Evolutionary conservation across 2,329 filamentous ascomycete genomes (phyloP).

Genomic region (Talaromyces sp.): DNA sequence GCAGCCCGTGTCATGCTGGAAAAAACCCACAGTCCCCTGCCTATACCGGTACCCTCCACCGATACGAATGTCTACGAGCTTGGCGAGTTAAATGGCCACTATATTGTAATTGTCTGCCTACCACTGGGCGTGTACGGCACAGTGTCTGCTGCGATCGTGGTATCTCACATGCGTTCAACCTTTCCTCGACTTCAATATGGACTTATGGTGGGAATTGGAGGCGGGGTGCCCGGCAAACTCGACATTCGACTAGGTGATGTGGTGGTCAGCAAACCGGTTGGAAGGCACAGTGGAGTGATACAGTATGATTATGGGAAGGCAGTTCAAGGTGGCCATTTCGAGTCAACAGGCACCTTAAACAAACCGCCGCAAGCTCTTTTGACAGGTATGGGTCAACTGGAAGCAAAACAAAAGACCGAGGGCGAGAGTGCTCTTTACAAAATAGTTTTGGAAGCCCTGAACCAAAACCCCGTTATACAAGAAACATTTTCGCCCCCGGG

Average conservation of each 20-base stretch:
- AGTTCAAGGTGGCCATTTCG: not conserved
- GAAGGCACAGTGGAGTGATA: not conserved
- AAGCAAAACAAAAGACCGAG: not conserved
- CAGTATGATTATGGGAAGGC: too few species aligned
- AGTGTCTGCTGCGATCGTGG: not conserved
- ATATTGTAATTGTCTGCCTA: not conserved
- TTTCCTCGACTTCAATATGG: constrained; percentile 14
- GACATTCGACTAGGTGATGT: constrained; percentile 22
- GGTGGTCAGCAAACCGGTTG: constrained; percentile 18
- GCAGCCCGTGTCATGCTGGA: constrained; percentile 11
- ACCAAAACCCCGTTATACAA: not conserved
- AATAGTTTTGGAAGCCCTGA: not conserved
- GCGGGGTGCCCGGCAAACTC: constrained; percentile 8
- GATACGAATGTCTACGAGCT: not conserved
- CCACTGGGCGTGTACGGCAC: not conserved
- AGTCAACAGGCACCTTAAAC: not conserved
- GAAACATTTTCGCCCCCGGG: not conserved
- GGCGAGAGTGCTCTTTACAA: not conserved
- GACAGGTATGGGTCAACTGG: not conserved
- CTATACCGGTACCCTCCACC: not conserved
- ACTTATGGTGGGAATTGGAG: constrained; percentile 17
- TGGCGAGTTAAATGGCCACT: not conserved
- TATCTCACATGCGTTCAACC: not conserved
- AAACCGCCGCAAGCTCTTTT: not conserved
- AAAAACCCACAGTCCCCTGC: constrained; percentile 4